phyloP scores from a whole-genome alignment of 345 rosid genomes.

The Murraya koenigii region DNA sequence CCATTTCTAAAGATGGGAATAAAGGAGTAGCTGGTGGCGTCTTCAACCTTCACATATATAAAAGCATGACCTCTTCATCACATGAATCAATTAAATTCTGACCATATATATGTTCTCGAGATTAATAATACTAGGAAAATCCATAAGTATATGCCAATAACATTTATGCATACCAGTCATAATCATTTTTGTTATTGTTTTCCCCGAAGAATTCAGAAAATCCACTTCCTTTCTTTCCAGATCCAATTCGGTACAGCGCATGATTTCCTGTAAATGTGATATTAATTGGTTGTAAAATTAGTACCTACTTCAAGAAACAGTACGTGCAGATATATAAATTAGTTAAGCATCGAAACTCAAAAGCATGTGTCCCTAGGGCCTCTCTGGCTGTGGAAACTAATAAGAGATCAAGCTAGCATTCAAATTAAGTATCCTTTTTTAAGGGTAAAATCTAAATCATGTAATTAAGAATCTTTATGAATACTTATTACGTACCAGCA shows the following conservation, averaged over 20 bases:
- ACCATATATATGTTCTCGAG: neutral
- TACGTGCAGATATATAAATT: no score
- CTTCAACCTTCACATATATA: constrained; percentile 42
- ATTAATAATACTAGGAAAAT: neutral
- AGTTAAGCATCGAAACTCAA: neutral
- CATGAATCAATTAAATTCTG: neutral
- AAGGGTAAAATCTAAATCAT: neutral
- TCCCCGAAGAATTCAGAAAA: constrained; percentile 37
- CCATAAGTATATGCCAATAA: neutral
- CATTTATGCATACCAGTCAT: constrained; percentile 43
- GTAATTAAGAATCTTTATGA: no score
- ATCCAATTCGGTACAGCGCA: constrained; percentile 39
- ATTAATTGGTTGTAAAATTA: neutral
- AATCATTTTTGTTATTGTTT: constrained; percentile 42
- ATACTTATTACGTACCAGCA: neutral
- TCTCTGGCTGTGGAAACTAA: no score
- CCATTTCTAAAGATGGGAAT: constrained; percentile 71
- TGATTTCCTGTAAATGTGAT: constrained; percentile 29
- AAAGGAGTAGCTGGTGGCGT: constrained; percentile 78
- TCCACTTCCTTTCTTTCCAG: constrained; percentile 38
- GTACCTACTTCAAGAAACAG: no score
- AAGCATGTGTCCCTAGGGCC: neutral
- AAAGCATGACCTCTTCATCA: neutral
- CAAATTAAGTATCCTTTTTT: neutral
- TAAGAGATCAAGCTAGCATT: no score